Base-by-base conservation (phyloP, 2,329 filamentous ascomycete genomes). In the Atkinsonella texensis region DNA sequence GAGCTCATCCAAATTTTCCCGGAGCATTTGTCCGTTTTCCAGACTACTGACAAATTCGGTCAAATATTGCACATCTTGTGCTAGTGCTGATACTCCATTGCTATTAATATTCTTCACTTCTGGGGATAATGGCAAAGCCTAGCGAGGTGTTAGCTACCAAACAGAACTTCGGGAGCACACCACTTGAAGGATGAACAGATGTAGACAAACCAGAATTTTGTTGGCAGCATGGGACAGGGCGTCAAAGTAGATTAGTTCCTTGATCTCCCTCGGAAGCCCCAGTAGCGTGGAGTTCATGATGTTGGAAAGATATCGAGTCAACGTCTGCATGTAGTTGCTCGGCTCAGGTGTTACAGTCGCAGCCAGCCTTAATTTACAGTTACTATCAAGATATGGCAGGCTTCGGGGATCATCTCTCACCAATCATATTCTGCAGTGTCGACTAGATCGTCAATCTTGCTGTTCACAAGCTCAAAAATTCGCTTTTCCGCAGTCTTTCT, bases 401-500 rank as follows among this genome's bases (percentile, higher is more conserved):
- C 10, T 13, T 9, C 1, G 11, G 32, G 32, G 56, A 70, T 51
- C 69, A 15, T 32, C 38, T 23, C 52, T 44, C 9, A 83, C 85
- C 93, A 98, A 66, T 97, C 89, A 64, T 98, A 98, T 68, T 98
- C 93, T 33, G 93, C 91, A 0, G 90, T 97, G 60, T 96, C 91
- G 51, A 98, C 87, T 11, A 98, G 78, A 64, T 98, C 93, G 63
- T 97, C 91, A 60, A 98, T 97, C 72, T 98, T 98, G 52, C 87
- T 94, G 70, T 98, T 97, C 56, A 98, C 93, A 0, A 98, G 79
- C 69, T 98, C 94, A 63, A 98, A 98, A 53, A 98, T 97, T 35
- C 94, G 85, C 70, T 96, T 95, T 64, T 96, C 91, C 0, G 93
- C 93, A 1, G 86, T 89, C 71, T 97, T 96, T 70, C 96, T 96